Conservation (phyloP, 2,329 filamentous ascomycete genomes). For the Mycosphaerelloides madeirae region DNA sequence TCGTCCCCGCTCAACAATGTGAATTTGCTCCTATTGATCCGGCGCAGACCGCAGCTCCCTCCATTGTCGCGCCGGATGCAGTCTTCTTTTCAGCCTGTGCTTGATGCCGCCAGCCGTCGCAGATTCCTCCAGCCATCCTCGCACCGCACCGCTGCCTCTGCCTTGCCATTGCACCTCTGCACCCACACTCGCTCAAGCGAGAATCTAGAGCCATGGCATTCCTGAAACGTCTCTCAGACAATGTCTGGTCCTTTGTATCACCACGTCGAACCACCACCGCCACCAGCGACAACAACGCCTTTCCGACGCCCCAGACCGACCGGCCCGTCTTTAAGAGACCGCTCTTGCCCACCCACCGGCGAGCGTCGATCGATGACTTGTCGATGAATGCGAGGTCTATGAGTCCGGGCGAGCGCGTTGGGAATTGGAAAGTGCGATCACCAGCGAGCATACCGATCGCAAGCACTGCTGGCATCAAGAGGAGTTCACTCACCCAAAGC, state of each 20-base stretch:
- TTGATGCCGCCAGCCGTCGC: not conserved
- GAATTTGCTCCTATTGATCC: constrained; percentile 1
- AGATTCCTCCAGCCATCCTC: not conserved
- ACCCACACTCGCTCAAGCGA: not conserved
- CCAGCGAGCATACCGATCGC: constrained; percentile 8
- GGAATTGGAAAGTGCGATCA: constrained; percentile 20
- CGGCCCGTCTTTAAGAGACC: constrained; percentile 32
- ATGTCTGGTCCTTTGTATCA: constrained; percentile 41
- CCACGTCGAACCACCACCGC: constrained; percentile 36
- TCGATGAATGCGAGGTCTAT: constrained; percentile 24
- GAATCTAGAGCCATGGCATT: constrained; percentile 14
- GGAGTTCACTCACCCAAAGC: constrained; percentile 16
- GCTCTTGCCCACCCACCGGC: constrained; percentile 2
- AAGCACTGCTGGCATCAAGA: constrained; percentile 11
- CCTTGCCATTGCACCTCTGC: not conserved
- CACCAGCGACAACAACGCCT: constrained; percentile 16
- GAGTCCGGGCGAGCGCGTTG: constrained; percentile 31
- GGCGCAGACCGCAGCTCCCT: constrained; percentile 5
- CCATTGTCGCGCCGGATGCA: constrained; percentile 7
- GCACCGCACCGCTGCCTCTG: not conserved
- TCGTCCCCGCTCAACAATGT: constrained; percentile 6
- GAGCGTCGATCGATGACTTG: constrained; percentile 14
- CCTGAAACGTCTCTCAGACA: constrained; percentile 32
- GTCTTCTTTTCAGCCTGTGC: not conserved
- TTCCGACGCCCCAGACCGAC: constrained; percentile 10